These are phyloP conservation scores for Candida piceae DNA, from an alignment of 805 yeast species.

Conservation along the genomic window DNA sequence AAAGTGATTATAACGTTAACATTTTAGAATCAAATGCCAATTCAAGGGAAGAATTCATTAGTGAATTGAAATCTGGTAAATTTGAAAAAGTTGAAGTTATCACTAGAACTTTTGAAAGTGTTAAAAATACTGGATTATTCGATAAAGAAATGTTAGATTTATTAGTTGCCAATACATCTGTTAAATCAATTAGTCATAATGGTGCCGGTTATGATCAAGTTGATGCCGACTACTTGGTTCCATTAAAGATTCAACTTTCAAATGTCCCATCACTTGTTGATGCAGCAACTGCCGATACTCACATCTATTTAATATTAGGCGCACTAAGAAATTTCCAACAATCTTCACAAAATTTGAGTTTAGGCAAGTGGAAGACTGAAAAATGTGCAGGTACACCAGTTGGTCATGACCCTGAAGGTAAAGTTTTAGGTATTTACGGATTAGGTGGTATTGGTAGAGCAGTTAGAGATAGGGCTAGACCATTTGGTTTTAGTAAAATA, in stretches of 20 bases:
- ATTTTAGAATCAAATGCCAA: slow-evolving; percentile 41
- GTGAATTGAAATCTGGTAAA: slow-evolving; percentile 32
- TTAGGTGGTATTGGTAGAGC: slow-evolving; percentile 90
- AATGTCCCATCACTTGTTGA: slow-evolving; percentile 51
- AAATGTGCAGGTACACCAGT: slow-evolving; percentile 51
- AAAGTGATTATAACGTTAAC: slow-evolving; percentile 31
- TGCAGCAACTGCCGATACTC: slow-evolving; percentile 54
- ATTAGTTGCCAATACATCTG: slow-evolving; percentile 28
- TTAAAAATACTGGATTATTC: slow-evolving; percentile 35
- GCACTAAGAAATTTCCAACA: slow-evolving; percentile 55
- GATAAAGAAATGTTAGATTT: slow-evolving; percentile 38
- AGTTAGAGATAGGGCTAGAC: slow-evolving; percentile 62
- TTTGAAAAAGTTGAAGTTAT: slow-evolving; percentile 34
- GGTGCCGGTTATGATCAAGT: slow-evolving; percentile 60
- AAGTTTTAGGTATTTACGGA: slow-evolving; percentile 75
- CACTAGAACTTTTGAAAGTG: slow-evolving; percentile 39
- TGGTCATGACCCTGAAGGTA: slow-evolving; percentile 74
- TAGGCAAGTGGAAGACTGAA: slow-evolving; percentile 56
- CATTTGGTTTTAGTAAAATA: slow-evolving; percentile 71
- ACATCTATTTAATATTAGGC: slow-evolving; percentile 44
- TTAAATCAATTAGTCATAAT: slow-evolving; percentile 41
- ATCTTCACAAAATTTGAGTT: slow-evolving; percentile 48
- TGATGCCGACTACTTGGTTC: slow-evolving; percentile 38
- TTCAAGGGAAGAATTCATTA: slow-evolving; percentile 36
- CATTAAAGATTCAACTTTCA: slow-evolving; percentile 40